Base-by-base conservation (phyloP, 2,329 filamentous ascomycete species). In the Endothia cerciana region DNA sequence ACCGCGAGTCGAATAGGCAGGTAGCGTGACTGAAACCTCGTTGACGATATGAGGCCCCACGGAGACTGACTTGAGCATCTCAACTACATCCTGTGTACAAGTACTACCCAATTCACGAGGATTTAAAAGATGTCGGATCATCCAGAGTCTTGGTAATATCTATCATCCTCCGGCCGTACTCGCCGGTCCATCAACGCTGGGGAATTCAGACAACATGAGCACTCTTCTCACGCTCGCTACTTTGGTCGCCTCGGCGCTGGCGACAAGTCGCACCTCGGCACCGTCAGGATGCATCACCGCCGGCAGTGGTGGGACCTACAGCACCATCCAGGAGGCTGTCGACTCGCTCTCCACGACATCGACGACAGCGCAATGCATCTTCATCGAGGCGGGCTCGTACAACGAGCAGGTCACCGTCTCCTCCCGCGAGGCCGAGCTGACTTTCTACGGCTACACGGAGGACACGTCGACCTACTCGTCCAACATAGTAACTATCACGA, bases 301-400 rank as follows among this genome's bases (percentile, higher is more conserved):
- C 1, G 75, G 75, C 25, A 74, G 72, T 41, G 71, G 83, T 73
- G 66, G 77, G 53, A 71, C 70, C 40, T 78, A 75, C 67, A 72
- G 72, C 62, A 75, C 71, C n/a, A 72, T 89, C 51, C 84, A 87
- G 72, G 75, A 81, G 22, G 88, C 88, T 10, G 82, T 90, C 65
- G 73, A 86, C 70, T 82, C 86, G 5, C 80, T 90, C 10, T 84
- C 82, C n/a, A 83, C 81, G 0, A 77, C 79, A 1, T 79, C 81
- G 7, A 80, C 82, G 1, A 69, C 75, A 1, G 78, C 79, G 1
- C 85, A 88, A 66, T 85, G 82, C 72, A 87, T 91, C 76, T 90
- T 90, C 77, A 85, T 91, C 74, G 74, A 85, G 70, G 74, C 82
- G 30, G 87, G 87, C 10, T 87, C 84, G 43, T 89, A 90, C 79